These are phyloP conservation scores for Ogataea ganodermae DNA, from an alignment of 805 yeast genomes.

Conservation along the genomic window DNA sequence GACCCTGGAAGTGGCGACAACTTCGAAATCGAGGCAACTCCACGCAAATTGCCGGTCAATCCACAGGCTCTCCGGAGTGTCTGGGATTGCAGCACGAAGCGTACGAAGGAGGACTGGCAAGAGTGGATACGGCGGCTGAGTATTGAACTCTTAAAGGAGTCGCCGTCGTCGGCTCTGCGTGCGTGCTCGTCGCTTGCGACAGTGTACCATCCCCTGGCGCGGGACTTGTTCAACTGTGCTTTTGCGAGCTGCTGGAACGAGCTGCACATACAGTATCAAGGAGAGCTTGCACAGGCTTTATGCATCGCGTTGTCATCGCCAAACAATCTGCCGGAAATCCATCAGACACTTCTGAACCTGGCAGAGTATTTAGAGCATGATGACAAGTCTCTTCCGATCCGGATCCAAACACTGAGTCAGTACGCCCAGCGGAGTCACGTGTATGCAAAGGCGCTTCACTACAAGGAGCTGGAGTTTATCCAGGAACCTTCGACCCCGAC, in stretches of 20 bases:
- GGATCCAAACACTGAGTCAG: conserved; percentile 85
- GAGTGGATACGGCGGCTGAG: conserved; percentile 92
- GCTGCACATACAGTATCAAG: conserved; percentile 83
- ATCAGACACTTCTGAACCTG: conserved; percentile 82
- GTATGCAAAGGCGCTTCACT: conserved; percentile 94
- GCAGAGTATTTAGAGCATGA: conserved; percentile 98
- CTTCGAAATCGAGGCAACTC: conserved; percentile 63
- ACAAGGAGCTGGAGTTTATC: conserved; percentile 91
- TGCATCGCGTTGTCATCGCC: conserved; percentile 88
- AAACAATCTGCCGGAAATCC: conserved; percentile 93
- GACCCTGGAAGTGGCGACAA: conserved; percentile 44
- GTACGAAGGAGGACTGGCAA: conserved; percentile 95
- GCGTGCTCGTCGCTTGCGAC: conserved; percentile 91
- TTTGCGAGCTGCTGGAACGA: conserved; percentile 97
- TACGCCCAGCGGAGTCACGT: conserved; percentile 97
- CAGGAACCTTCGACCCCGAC: conserved; percentile 92
- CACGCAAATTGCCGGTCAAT: conserved; percentile 72
- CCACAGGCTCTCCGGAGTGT: conserved; percentile 68
- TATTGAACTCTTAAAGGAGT: conserved; percentile 82
- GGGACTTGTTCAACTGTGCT: conserved; percentile 89
- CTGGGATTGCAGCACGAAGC: conserved; percentile 89
- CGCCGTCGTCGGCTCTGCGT: conserved; percentile 91
- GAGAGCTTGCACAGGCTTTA: conserved; percentile 80
- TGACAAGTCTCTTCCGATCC: conserved; percentile 89
- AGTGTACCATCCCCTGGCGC: conserved; percentile 83